phyloP scores from a whole-genome alignment of 1,139 yeast genomes.

The Debaryomyces udenii region DNA sequence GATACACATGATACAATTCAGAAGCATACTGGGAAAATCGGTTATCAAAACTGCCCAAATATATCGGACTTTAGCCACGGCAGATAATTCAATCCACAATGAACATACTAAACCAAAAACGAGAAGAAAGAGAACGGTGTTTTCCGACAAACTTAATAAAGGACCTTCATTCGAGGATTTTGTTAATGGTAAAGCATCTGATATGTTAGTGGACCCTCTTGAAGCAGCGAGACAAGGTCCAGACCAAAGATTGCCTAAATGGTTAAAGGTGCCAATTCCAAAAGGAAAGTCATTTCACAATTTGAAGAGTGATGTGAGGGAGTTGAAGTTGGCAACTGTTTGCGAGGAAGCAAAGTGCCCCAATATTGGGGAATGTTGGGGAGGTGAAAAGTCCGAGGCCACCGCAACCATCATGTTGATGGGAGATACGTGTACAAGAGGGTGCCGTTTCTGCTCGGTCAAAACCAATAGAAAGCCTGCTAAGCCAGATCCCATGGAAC shows the following conservation, averaged over 20 bases:
- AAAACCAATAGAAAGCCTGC: constrained; percentile 89
- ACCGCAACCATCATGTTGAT: constrained; percentile 98
- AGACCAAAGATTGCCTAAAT: constrained; percentile 76
- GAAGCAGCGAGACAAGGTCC: constrained; percentile 65
- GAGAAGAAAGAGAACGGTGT: constrained; percentile 58
- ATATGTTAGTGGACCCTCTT: constrained; percentile 65
- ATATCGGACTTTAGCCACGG: constrained; percentile 19
- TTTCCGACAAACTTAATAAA: constrained; percentile 70
- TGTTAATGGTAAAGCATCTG: constrained; percentile 75
- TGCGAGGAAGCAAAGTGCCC: constrained; percentile 99
- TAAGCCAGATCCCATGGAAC: constrained; percentile 93
- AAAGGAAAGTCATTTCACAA: constrained; percentile 82
- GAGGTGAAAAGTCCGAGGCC: constrained; percentile 94
- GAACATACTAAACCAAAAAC: constrained; percentile 14
- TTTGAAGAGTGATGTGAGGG: constrained; percentile 84
- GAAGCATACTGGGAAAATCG: constrained; percentile 6
- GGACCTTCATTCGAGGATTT: constrained; percentile 97
- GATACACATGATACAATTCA: constrained; percentile 7
- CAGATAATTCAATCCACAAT: constrained; percentile 9
- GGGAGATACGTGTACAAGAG: constrained; percentile 99
- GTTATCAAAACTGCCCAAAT: constrained; percentile 5
- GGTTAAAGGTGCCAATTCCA: constrained; percentile 96
- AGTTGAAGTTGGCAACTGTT: constrained; percentile 87
- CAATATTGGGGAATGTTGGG: constrained; percentile 99
- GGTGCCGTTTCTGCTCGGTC: constrained; percentile 96